Conservation (phyloP, 345 rosid species). For the Orychophragmus violaceus region DNA sequence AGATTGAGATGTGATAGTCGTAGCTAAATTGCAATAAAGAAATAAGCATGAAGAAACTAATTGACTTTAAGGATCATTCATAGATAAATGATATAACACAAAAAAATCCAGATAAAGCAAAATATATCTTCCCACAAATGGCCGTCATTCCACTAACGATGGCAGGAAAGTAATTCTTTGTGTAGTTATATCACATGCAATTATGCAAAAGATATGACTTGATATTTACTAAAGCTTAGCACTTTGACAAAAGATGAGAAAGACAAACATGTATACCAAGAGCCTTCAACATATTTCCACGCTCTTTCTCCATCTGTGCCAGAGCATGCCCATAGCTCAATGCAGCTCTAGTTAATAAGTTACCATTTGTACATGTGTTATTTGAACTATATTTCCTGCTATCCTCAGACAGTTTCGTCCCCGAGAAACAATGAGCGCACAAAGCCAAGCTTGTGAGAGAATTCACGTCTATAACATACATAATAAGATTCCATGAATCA, state of each 20-base stretch:
- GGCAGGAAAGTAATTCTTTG: neutral
- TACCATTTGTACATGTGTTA: conserved; percentile 85
- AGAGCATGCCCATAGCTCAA: conserved; percentile 58
- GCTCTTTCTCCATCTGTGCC: conserved; percentile 92
- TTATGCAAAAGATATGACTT: neutral
- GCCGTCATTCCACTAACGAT: neutral
- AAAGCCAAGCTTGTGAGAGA: too few species aligned
- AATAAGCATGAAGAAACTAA: neutral
- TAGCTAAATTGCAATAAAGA: too few species aligned
- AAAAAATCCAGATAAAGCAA: neutral
- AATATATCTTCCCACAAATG: too few species aligned
- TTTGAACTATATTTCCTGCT: conserved; percentile 89
- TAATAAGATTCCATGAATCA: neutral
- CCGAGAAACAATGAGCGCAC: conserved; percentile 32
- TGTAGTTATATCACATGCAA: neutral
- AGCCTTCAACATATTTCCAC: conserved; percentile 77
- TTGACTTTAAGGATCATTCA: neutral
- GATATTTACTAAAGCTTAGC: neutral
- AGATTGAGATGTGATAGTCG: too few species aligned
- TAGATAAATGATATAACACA: neutral
- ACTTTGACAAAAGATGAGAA: conserved; percentile 1
- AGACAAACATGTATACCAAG: conserved; percentile 78
- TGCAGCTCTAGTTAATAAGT: conserved; percentile 66
- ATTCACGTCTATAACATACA: neutral
- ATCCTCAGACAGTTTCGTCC: conserved; percentile 86